Evolutionary conservation across 2,329 filamentous ascomycete species (phyloP), one percentile per base, ranked within the genome.

Genomic region (Scedosporium dehoogii): DNA sequence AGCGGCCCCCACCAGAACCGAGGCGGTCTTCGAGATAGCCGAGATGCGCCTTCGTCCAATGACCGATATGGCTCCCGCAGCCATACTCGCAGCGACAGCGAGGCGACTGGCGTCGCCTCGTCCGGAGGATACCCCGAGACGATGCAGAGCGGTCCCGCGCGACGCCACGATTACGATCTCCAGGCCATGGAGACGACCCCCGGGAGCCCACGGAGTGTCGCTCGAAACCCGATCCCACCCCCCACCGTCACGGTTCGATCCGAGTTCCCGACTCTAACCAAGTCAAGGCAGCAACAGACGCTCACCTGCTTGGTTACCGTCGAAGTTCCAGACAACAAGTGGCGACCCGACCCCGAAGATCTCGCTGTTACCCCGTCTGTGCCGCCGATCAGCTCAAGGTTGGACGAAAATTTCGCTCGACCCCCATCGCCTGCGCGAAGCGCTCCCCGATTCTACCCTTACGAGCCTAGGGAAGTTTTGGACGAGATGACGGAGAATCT

Each of bases 201-300:
- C 18, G 84, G 85, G 66, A 92, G 86, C 73, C 89, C 91, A 5
- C 86, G 89, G 44, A 76, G 81, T 5, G 82, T 88, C 21, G 82
- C 86, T 9, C 90, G 88, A 69, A 96, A 96, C 68, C 91, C 92
- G 0, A 97, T 97, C 63, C 92, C 94, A 1, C 80, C 92, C 5
- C 94, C 94, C 0, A 89, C 85, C 0, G 92, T 99, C n/a, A 96
- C 91, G 0, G 89, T 99, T 58, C 90, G 93, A 64, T 97, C 93
- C 71, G 94, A 99, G 74, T 99, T 97, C 71, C 94, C 94, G 0
- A 97, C 94, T 1, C 84, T 99, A 69, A 97, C 83, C 73, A 85
- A 91, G 66, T 97, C 92, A 21, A 88, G 92, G 59, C 91, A 96
- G 71, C 94, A 97, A 73, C 94, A 99, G 73, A 94, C 91, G 10